Percentiles rank a stretch among this genome's conserved stretches.
These are phyloP conservation scores for Arctium minus DNA, from an alignment of 129 eudicot genomes.

Conservation along the genomic window DNA sequence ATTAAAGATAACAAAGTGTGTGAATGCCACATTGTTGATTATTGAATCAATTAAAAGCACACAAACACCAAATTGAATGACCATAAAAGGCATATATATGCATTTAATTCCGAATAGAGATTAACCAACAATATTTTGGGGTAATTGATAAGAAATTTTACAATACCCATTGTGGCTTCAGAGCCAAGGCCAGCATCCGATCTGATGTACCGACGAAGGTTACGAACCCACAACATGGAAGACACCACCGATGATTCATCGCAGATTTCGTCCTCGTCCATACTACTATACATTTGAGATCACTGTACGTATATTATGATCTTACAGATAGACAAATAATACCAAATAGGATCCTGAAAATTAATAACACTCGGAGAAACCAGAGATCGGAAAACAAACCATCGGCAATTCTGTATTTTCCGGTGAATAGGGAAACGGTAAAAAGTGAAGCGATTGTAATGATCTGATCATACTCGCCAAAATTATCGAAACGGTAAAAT, in stretches of 20 bases:
- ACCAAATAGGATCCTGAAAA: neutral
- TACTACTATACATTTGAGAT: conserved; percentile 21
- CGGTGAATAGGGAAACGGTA: neutral
- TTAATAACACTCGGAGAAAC: neutral
- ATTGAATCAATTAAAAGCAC: neutral
- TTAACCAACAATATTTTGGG: neutral
- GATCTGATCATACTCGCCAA: neutral
- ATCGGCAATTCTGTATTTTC: neutral
- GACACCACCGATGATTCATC: conserved; percentile 23
- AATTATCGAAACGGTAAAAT: too few species aligned
- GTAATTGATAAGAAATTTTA: neutral
- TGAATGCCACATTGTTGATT: neutral
- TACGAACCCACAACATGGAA: conserved; percentile 40
- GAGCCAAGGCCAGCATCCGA: conserved; percentile 11
- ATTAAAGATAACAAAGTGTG: neutral
- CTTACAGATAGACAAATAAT: neutral
- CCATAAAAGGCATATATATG: neutral
- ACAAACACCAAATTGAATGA: neutral
- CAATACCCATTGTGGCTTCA: conserved; percentile 27
- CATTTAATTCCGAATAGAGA: neutral
- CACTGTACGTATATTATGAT: neutral
- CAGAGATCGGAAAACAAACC: neutral
- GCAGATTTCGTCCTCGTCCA: conserved; percentile 16
- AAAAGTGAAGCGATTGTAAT: neutral
- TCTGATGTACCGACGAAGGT: conserved; percentile 37